phyloP scores from a whole-genome alignment of 2,329 filamentous ascomycete species.

The Phaeosphaeria sp. region DNA sequence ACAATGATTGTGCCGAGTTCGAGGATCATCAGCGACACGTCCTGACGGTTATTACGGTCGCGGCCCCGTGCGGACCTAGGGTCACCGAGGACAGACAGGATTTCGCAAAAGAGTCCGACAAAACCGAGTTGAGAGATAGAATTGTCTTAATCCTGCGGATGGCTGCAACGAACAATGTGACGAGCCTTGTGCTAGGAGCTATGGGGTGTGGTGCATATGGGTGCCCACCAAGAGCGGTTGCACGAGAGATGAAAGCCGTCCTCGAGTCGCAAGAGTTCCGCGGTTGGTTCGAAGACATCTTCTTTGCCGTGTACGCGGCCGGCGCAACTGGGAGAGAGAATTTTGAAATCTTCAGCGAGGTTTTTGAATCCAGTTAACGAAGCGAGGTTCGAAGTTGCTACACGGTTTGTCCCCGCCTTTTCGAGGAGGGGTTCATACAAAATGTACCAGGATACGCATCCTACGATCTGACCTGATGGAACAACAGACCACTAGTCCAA shows the following conservation, averaged over 20 bases:
- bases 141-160: conserved; percentile 24
- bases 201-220: conserved; percentile 33
- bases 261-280: conserved; percentile 22
- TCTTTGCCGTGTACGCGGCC: conserved; percentile 26
- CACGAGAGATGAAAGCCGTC: conserved; percentile 23
- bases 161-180: conserved; percentile 21
- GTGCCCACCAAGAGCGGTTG: conserved; percentile 24
- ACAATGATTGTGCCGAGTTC: conserved; percentile 17
- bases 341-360: conserved; percentile 14
- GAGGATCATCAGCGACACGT: conserved; percentile 10
- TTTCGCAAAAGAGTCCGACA: conserved; percentile 14
- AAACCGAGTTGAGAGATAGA: conserved; percentile 24
- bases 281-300: conserved; percentile 27
- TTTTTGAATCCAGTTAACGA: conserved; percentile 5
- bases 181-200: conserved; percentile 26
- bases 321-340: conserved; percentile 16
- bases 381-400: neutral
- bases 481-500: neutral
- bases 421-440: neutral
- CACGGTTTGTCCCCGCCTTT: neutral
- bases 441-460: neutral
- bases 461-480: neutral
- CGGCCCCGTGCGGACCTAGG: conserved; percentile 20
- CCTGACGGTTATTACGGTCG: conserved; percentile 26
- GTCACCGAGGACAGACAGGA: conserved; percentile 8